These are phyloP conservation scores for Trifolium fragiferum DNA, from an alignment of 306 rosid species.

Conservation along the genomic window DNA sequence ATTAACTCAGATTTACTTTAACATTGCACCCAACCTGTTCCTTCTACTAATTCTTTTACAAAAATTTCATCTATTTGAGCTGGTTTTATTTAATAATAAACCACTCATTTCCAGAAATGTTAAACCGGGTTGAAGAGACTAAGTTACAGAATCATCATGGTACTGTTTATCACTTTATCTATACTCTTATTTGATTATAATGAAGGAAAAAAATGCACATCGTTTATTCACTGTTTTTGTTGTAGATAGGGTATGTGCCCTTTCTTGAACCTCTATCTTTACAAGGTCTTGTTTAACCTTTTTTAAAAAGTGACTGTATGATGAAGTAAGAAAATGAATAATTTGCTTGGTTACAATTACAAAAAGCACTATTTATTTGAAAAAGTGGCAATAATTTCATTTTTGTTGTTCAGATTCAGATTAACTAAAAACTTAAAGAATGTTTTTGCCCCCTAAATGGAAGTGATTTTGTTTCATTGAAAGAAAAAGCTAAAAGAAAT, in stretches of 20 bases:
- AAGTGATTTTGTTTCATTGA: not conserved
- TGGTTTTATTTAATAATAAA: no score
- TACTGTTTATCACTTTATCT: no score
- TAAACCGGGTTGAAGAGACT: no score
- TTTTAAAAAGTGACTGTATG: not conserved
- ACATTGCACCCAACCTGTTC: no score
- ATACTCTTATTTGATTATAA: no score
- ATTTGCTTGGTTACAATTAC: not conserved
- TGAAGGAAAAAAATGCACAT: not conserved
- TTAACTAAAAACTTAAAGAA: not conserved
- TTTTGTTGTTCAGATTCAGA: not conserved
- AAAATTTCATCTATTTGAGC: not conserved
- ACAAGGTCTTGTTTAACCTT: not conserved
- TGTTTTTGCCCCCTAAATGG: not conserved
- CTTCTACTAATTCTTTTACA: not conserved
- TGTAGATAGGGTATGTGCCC: not conserved
- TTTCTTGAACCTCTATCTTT: not conserved
- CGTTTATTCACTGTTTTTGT: not conserved
- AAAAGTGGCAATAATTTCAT: not conserved
- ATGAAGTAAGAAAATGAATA: not conserved
- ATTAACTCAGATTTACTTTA: not conserved
- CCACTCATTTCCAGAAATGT: no score
- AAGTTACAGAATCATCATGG: no score
- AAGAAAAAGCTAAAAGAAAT: no score
- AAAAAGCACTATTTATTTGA: not conserved